Evolutionary conservation across 2,329 filamentous ascomycete species (phyloP).

Genomic region (Colletotrichum tanaceti): DNA sequence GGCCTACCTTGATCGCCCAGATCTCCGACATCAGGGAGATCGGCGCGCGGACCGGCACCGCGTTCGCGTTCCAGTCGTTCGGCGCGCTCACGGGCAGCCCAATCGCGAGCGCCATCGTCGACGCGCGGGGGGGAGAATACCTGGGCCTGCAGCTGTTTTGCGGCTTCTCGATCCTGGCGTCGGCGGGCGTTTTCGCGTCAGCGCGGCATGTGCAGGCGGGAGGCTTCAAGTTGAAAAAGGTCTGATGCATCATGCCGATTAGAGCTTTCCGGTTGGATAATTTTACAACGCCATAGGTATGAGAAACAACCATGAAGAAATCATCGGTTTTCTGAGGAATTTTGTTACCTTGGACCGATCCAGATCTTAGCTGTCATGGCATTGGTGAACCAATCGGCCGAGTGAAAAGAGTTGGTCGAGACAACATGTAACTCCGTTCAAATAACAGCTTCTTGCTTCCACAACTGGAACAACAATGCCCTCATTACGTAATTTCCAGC

Average conservation of each 20-base stretch:
- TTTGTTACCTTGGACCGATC: too few species aligned
- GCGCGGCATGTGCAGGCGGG: conserved; percentile 51
- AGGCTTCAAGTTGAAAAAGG: conserved; percentile 51
- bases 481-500: too few species aligned
- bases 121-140: conserved; percentile 63
- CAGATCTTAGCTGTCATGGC: too few species aligned
- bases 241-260: conserved; percentile 44
- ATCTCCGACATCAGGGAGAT: conserved; percentile 77
- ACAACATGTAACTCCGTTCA: too few species aligned
- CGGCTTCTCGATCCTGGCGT: conserved; percentile 60
- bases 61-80: conserved; percentile 71
- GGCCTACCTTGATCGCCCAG: conserved; percentile 74
- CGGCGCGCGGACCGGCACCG: conserved; percentile 73
- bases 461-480: too few species aligned
- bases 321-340: too few species aligned
- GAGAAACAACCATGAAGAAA: too few species aligned
- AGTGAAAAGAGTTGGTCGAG: too few species aligned
- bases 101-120: conserved; percentile 72
- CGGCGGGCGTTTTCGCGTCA: conserved; percentile 45
- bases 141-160: conserved; percentile 73
- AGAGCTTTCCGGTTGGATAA: too few species aligned
- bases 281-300: too few species aligned
- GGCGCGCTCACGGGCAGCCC: conserved; percentile 75
- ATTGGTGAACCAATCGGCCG: too few species aligned
- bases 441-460: too few species aligned